phyloP scores from a whole-genome alignment of 352 stramenopile genomes.

The Pythium dissotocum region DNA sequence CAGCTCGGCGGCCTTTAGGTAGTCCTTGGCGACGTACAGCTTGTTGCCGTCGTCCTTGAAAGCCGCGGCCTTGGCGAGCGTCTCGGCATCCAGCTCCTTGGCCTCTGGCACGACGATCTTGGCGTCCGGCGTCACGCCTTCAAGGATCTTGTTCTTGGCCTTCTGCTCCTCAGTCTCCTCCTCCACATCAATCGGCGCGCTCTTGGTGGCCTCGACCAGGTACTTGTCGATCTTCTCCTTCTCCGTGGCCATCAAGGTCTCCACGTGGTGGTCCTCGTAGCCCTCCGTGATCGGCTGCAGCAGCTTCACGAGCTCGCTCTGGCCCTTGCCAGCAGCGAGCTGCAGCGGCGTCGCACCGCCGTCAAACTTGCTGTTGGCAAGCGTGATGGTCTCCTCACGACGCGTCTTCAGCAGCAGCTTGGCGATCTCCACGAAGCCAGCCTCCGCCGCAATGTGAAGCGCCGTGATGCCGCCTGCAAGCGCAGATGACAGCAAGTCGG shows the following conservation, averaged over 20 bases:
- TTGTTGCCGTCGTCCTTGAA: conserved; percentile 76
- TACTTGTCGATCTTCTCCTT: conserved; percentile 64
- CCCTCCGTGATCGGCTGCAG: conserved; percentile 63
- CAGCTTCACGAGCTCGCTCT: conserved; percentile 62
- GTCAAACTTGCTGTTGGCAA: conserved; percentile 63
- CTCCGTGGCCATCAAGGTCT: conserved; percentile 61
- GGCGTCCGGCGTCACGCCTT: conserved; percentile 42
- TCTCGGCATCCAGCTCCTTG: conserved; percentile 41
- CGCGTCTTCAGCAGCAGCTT: conserved; percentile 54
- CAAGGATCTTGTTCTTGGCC: conserved; percentile 32
- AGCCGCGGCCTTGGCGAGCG: conserved; percentile 38
- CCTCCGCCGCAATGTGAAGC: conserved; percentile 78
- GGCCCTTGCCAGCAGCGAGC: conserved; percentile 71
- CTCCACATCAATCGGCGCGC: conserved; percentile 36
- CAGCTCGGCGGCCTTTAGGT: conserved; percentile 39
- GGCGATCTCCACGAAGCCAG: conserved; percentile 62
- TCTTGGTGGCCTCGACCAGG: conserved; percentile 49
- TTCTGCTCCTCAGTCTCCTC: conserved; percentile 51
- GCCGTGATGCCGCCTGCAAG: conserved; percentile 69
- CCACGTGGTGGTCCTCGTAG: conserved; percentile 54
- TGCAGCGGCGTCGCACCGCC: conserved; percentile 67
- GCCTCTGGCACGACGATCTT: conserved; percentile 49
- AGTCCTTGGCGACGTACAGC: conserved; percentile 71
- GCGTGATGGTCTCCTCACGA: conserved; percentile 41
- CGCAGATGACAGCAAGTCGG: conserved; percentile 42